phyloP scores from a whole-genome alignment of 257 asterid genomes.

The Lithospermum erythrorhizon region DNA sequence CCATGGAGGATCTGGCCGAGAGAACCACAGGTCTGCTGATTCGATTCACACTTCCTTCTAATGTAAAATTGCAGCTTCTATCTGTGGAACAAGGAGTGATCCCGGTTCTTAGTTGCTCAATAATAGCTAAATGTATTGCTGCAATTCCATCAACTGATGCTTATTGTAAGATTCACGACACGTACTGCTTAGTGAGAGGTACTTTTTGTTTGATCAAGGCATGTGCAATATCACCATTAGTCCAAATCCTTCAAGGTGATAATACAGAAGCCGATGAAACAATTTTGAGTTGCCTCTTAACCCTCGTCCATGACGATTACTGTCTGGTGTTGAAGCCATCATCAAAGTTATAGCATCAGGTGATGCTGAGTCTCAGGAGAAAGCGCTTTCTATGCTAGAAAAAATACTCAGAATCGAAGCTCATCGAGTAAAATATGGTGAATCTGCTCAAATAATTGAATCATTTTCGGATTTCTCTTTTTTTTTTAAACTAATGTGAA shows the following conservation, averaged over 20 bases:
- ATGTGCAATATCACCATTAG: slow-evolving; percentile 36
- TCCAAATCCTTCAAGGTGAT: slow-evolving; percentile 33
- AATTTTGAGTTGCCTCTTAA: slow-evolving; percentile 45
- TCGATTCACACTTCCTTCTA: slow-evolving; percentile 56
- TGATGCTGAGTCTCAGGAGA: slow-evolving; percentile 47
- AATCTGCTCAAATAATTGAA: slow-evolving; percentile 44
- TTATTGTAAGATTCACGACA: slow-evolving; percentile 51
- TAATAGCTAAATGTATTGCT: slow-evolving; percentile 40
- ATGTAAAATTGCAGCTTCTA: slow-evolving; percentile 49
- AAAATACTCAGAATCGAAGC: slow-evolving; percentile 46
- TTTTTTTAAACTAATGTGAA: too few relatives aligned
- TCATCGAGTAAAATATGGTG: slow-evolving; percentile 39
- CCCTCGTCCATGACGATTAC: slow-evolving; percentile 50
- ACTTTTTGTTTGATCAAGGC: slow-evolving; percentile 68
- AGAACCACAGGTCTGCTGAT: slow-evolving; percentile 42
- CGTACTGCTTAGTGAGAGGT: slow-evolving; percentile 37
- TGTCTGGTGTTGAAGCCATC: slow-evolving; percentile 31
- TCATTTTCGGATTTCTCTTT: too few relatives aligned
- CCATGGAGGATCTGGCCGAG: slow-evolving; percentile 28
- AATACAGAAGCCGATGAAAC: slow-evolving; percentile 62
- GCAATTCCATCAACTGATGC: slow-evolving; percentile 34
- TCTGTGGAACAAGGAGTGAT: slow-evolving; percentile 50
- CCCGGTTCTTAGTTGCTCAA: slow-evolving; percentile 32
- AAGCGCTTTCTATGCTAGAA: slow-evolving; percentile 65
- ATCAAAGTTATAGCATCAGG: slow-evolving; percentile 41